Base-by-base conservation (phyloP, 2,329 filamentous ascomycete genomes). In the Beauveria medogensis region DNA sequence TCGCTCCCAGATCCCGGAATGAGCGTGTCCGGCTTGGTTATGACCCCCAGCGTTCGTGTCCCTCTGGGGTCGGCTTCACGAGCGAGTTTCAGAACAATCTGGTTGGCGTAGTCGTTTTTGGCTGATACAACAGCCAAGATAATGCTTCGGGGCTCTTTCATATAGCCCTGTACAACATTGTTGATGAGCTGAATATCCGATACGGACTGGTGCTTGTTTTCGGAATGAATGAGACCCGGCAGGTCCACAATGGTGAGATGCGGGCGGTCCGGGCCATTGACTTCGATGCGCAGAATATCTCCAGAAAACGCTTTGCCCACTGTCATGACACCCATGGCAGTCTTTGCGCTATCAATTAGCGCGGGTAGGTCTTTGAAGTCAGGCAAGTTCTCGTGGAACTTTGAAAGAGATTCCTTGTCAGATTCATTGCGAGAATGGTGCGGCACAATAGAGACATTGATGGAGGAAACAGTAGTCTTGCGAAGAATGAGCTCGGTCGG, bases 401-500 rank as follows among this genome's bases (percentile, higher is more conserved):
- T 26, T 8, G 37, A n/a, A 20, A 61, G 34, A 24, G 20, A 20
- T 5, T 16, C 24, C 30, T 46, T 61, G n/a, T 61, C 59, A 0
- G n/a, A 9, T 16, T 51, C 20, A 37, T 30, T 61, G 30, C 59
- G 44, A 37, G 52, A 55, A 5, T 50, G 59, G 20, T 61, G 59
- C 12, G 67, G 64, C n/a, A 65, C 59, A 41, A 70, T 69, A 6
- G 60, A 65, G 10, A 69, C 61, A 5, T 59, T 63, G 34, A 77
- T 61, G 22, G 48, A 48, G 6, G n/a, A 54, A 10, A 40, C 14
- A 1, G 54, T 1, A 18, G 60, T 46, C 22, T 61, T 75, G n/a
- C 50, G 28, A n/a, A 84, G 71, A 12, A 79, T 74, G 9, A 85
- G 71, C 65, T 85, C 80, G 0, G 80, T 85, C 0, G 82, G 77